Percentiles rank a stretch among this genome's conserved stretches.
phyloP scores from a whole-genome alignment of 345 rosid species.

The Boechera divaricarpa region DNA sequence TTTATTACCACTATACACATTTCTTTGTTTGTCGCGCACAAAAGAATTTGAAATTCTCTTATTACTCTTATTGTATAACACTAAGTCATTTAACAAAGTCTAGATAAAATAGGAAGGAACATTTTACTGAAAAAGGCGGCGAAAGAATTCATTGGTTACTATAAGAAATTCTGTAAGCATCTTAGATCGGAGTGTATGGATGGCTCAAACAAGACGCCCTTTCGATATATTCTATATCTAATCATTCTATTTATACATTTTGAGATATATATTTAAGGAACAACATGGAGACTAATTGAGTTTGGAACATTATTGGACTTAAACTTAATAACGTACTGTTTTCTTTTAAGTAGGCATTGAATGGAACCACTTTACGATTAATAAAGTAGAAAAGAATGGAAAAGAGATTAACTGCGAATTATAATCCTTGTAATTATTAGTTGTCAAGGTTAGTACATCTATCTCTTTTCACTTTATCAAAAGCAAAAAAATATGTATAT shows the following conservation, averaged over 20 bases:
- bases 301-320: background rate
- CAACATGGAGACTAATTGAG: background rate
- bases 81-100: conserved; percentile 13
- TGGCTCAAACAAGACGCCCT: conserved; percentile 41
- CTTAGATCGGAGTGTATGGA: conserved; percentile 42
- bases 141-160: conserved; percentile 38
- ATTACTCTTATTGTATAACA: conserved; percentile 21
- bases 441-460: conserved; percentile 18
- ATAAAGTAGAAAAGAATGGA: background rate
- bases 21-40: conserved; percentile 29
- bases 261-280: background rate
- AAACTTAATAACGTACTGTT: background rate
- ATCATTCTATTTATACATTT: conserved; percentile 34
- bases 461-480: conserved; percentile 36
- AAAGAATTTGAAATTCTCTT: conserved; percentile 12
- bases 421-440: conserved; percentile 18
- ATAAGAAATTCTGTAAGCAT: conserved; percentile 37
- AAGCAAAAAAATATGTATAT: conserved; percentile 17
- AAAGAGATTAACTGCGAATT: background rate
- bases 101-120: conserved; percentile 6
- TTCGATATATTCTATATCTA: conserved; percentile 28
- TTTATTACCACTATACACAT: conserved; percentile 45
- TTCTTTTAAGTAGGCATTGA: background rate
- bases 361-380: background rate
- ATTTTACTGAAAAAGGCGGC: conserved; percentile 20